phyloP scores from a whole-genome alignment of 2,329 filamentous ascomycete genomes.

The Pyrenochaeta sp. region DNA sequence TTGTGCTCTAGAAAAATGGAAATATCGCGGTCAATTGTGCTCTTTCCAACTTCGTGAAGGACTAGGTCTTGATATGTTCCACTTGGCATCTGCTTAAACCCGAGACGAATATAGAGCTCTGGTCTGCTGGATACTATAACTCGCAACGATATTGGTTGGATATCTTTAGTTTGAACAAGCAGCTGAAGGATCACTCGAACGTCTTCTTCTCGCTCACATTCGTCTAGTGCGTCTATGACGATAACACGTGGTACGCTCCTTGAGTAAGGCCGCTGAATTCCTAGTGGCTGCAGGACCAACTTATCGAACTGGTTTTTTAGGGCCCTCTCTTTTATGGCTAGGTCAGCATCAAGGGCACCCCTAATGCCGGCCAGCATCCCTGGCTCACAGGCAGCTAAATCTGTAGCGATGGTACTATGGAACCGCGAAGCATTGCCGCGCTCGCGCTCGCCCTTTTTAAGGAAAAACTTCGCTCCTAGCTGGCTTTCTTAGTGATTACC shows the following conservation, averaged over 20 bases:
- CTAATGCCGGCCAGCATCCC: conserved; percentile 16
- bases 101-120: conserved; percentile 28
- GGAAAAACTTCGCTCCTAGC: conserved; percentile 22
- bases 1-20: conserved; percentile 27
- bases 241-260: background rate
- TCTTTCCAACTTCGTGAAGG: conserved; percentile 26
- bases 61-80: conserved; percentile 29
- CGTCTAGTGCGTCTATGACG: conserved; percentile 40
- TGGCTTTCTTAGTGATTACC: conserved; percentile 1
- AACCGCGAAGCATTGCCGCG: conserved; percentile 15
- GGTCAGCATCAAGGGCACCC: conserved; percentile 17
- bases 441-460: conserved; percentile 20
- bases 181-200: conserved; percentile 28
- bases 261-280: background rate
- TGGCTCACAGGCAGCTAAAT: conserved; percentile 16
- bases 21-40: conserved; percentile 31
- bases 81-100: conserved; percentile 28
- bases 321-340: conserved; percentile 9
- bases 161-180: conserved; percentile 16
- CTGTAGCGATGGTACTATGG: conserved; percentile 26
- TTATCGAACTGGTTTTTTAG: conserved; percentile 14
- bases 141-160: conserved; percentile 16
- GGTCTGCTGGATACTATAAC: conserved; percentile 29
- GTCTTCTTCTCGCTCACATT: conserved; percentile 35
- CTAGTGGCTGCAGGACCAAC: conserved; percentile 15